These are phyloP conservation scores for Aspergillus tanneri DNA, from an alignment of 2,329 filamentous ascomycete genomes.

Conservation along the genomic window DNA sequence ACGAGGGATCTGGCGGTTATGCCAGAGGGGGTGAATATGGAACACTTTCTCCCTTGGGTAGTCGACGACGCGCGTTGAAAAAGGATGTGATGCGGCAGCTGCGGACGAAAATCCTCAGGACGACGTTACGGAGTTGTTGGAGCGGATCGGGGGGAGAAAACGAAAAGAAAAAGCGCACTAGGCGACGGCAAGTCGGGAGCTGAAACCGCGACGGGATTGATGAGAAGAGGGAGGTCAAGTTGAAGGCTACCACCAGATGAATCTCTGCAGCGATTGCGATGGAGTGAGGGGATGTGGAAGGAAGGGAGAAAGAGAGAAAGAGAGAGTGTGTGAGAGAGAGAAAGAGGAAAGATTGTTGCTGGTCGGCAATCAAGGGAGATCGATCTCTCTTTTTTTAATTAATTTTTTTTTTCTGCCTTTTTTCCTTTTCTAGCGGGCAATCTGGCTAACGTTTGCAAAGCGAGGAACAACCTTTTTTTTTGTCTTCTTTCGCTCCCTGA, in stretches of 20 bases:
- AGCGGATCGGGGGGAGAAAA: neutral
- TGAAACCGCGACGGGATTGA: neutral
- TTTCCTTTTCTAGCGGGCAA: neutral
- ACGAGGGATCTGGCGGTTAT: slow-evolving; percentile 27
- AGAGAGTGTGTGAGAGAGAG: slow-evolving; percentile 6
- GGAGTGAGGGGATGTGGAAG: slow-evolving; percentile 11
- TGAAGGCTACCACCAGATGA: neutral
- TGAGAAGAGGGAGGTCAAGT: neutral
- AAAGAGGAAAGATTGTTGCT: slow-evolving; percentile 6
- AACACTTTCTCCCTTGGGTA: slow-evolving; percentile 18
- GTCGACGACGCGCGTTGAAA: slow-evolving; percentile 17
- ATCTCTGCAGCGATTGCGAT: neutral
- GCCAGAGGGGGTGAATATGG: slow-evolving; percentile 24
- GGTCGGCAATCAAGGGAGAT: slow-evolving; percentile 24
- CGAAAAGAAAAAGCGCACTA: neutral
- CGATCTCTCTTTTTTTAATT: neutral
- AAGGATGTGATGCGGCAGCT: slow-evolving; percentile 10
- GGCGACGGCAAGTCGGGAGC: neutral
- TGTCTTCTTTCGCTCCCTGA: no score
- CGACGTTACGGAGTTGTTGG: neutral
- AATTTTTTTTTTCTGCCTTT: slow-evolving; percentile 3
- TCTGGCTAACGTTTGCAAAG: neutral
- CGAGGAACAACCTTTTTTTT: no score
- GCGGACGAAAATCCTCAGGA: neutral
- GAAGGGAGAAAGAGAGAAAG: slow-evolving; percentile 8